Evolutionary conservation across 768 basidiomycete genomes (phyloP), one percentile per base, ranked within the genome.

Genomic region (Postia placenta): DNA sequence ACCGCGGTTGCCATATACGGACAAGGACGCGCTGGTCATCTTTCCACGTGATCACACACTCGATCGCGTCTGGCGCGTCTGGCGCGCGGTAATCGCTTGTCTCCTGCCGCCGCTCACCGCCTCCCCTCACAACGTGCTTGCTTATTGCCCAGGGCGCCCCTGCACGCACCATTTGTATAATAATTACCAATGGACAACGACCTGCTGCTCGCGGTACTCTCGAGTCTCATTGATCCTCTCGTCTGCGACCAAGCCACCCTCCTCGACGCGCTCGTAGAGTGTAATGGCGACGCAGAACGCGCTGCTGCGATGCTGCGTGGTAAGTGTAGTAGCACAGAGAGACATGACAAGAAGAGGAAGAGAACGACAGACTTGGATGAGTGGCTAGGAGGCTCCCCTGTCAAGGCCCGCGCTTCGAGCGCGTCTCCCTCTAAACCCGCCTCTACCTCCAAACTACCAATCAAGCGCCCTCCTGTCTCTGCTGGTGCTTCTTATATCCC

Each of bases 111-210:
- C n/a, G n/a, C n/a, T n/a, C n/a, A n/a, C n/a, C n/a, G n/a, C n/a
- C n/a, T n/a, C n/a, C n/a, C n/a, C n/a, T n/a, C n/a, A n/a, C n/a
- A n/a, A n/a, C n/a, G n/a, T n/a, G n/a, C n/a, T n/a, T n/a, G n/a
- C n/a, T n/a, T n/a, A n/a, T n/a, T n/a, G n/a, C n/a, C n/a, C n/a
- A n/a, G n/a, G n/a, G n/a, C n/a, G n/a, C n/a, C n/a, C n/a, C n/a
- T n/a, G n/a, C n/a, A n/a, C n/a, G n/a, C n/a, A n/a, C n/a, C n/a
- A n/a, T n/a, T n/a, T n/a, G n/a, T n/a, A n/a, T n/a, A n/a, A n/a
- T n/a, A n/a, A n/a, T n/a, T n/a, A n/a, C n/a, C n/a, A n/a, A 47
- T 47, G 46, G 84, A 87, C 64, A 90, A 84, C 0, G 87, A 90
- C 25, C 78, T 70, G 5, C 70, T 88, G 27, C 68, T 90, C 37